phyloP scores from a whole-genome alignment of 129 eudicot species.

The Escallonia herrerae region DNA sequence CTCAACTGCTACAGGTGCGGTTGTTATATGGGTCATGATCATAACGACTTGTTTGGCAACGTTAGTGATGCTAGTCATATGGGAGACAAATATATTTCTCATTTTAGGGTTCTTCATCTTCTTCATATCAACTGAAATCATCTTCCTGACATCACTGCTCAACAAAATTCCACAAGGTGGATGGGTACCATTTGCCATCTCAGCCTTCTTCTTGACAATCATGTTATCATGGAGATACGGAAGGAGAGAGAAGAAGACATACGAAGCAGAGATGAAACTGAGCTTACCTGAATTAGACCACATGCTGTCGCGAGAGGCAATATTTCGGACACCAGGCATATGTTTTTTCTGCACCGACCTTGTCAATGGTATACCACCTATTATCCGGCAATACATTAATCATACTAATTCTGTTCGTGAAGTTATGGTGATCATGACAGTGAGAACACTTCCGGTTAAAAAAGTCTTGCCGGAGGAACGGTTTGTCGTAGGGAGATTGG shows the following conservation, averaged over 20 bases:
- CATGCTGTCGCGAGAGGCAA: constrained; percentile 1
- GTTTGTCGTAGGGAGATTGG: constrained; percentile 15
- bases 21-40: constrained; percentile 37
- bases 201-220: constrained; percentile 24
- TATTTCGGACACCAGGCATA: constrained; percentile 24
- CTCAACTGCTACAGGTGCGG: constrained; percentile 20
- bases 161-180: constrained; percentile 38
- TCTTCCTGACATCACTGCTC: constrained; percentile 27
- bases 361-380: constrained; percentile 28
- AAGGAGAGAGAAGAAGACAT: constrained; percentile 14
- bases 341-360: constrained; percentile 33
- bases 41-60: constrained; percentile 28
- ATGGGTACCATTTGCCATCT: constrained; percentile 39
- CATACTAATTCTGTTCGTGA: constrained; percentile 23
- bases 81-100: constrained; percentile 28
- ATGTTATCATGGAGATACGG: constrained; percentile 40
- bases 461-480: constrained; percentile 22
- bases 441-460: constrained; percentile 23
- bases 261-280: constrained; percentile 24
- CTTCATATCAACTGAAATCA: constrained; percentile 16
- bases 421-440: constrained; percentile 22
- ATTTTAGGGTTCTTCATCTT: constrained; percentile 19
- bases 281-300: constrained; percentile 19
- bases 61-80: constrained; percentile 32
- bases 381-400: constrained; percentile 28